Evolutionary conservation across 2,329 filamentous ascomycete species (phyloP).

Genomic region (Xylariales sp.): DNA sequence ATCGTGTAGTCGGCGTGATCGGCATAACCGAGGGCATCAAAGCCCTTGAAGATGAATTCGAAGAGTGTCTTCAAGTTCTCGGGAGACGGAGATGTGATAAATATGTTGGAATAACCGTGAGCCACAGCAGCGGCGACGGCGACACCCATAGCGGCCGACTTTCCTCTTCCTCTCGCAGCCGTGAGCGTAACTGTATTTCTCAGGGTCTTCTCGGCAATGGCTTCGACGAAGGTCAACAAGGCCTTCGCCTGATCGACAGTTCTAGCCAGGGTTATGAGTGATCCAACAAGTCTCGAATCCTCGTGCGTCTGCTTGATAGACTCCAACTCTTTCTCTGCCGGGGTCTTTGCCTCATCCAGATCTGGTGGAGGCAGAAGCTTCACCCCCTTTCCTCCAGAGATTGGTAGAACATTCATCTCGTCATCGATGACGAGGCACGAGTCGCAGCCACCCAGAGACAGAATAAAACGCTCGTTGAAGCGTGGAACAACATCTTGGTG

Average conservation of each 20-base stretch:
- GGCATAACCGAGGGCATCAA: conserved; percentile 88
- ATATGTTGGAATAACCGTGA: conserved; percentile 98
- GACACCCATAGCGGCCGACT: conserved; percentile 92
- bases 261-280: conserved; percentile 76
- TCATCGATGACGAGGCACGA: conserved; percentile 95
- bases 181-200: conserved; percentile 91
- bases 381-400: conserved; percentile 90
- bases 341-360: conserved; percentile 66
- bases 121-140: conserved; percentile 91
- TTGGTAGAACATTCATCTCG: conserved; percentile 93
- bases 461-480: conserved; percentile 96
- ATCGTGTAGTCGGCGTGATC: conserved; percentile 98
- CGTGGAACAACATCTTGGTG: conserved; percentile 91
- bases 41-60: conserved; percentile 97
- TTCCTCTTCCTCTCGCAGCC: conserved; percentile 89
- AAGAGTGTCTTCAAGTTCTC: conserved; percentile 99
- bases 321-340: conserved; percentile 71
- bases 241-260: conserved; percentile 97
- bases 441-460: conserved; percentile 92
- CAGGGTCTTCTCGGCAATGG: conserved; percentile 92
- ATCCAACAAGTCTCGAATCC: conserved; percentile 82
- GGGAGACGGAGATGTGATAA: conserved; percentile 95
- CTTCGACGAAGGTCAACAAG: conserved; percentile 92
- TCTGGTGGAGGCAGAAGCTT: conserved; percentile 75
- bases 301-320: conserved; percentile 82